Evolutionary conservation across 1,284 basidiomycete species (phyloP).

Genomic region (Fomes fomentarius): DNA sequence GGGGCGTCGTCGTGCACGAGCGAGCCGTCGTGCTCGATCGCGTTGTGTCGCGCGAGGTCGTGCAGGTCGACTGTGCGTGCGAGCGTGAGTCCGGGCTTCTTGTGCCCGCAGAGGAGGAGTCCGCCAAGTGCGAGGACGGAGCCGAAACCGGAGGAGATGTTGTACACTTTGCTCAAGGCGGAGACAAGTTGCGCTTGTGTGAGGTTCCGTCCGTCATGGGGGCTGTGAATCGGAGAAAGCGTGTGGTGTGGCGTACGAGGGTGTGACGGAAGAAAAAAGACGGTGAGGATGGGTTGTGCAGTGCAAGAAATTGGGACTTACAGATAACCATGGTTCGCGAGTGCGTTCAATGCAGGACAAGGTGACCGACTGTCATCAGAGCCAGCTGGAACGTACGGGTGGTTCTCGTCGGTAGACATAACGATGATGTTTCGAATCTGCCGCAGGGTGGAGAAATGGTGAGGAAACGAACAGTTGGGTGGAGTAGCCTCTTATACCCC

Average conservation of each 20-base stretch:
- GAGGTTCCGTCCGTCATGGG: slow-evolving; percentile 52
- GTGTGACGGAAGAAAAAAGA: too few species aligned
- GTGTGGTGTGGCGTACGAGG: too few species aligned
- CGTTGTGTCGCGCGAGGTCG: slow-evolving; percentile 46
- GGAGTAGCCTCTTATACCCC: too few species aligned
- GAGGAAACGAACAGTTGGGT: too few species aligned
- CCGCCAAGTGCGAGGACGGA: slow-evolving; percentile 49
- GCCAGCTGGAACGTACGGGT: slow-evolving; percentile 3
- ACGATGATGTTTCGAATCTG: too few species aligned
- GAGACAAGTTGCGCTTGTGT: slow-evolving; percentile 42
- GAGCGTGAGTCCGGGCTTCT: slow-evolving; percentile 35
- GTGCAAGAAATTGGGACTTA: slow-evolving; percentile 32
- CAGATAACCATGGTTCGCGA: slow-evolving; percentile 44
- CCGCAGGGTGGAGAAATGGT: too few species aligned
- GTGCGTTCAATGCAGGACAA: slow-evolving; percentile 43
- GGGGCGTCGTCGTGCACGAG: slow-evolving; percentile 38
- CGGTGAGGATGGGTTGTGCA: neutral
- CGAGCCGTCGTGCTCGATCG: slow-evolving; percentile 44
- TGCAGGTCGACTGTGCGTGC: slow-evolving; percentile 41
- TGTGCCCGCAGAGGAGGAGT: slow-evolving; percentile 36
- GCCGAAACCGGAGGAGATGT: slow-evolving; percentile 52
- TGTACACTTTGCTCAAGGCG: slow-evolving; percentile 54
- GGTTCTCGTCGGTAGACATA: neutral
- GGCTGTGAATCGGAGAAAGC: slow-evolving; percentile 35
- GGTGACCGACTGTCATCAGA: slow-evolving; percentile 37